Conservation (phyloP, 2,329 filamentous ascomycete genomes). For the Neurospora sp. region DNA sequence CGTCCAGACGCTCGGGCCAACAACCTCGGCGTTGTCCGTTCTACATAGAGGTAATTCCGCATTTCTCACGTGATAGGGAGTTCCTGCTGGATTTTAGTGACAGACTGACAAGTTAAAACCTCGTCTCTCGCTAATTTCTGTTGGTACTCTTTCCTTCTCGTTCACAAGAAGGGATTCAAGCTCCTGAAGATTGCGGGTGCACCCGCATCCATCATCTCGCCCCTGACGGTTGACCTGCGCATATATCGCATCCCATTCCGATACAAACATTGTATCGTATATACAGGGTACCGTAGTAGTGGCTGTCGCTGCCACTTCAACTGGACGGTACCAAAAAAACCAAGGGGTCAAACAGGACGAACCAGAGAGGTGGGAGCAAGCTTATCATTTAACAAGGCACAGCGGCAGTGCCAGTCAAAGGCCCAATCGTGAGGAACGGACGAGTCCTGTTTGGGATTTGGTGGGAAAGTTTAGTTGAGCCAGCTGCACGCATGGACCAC, state of each 20-base stretch:
- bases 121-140: background rate
- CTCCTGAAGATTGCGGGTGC: background rate
- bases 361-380: background rate
- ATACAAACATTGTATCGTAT: background rate
- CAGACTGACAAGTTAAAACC: background rate
- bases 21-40: background rate
- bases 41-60: background rate
- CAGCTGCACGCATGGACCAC: constrained; percentile 4
- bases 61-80: background rate
- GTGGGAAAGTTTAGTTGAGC: background rate
- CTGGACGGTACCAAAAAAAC: background rate
- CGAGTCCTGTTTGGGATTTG: background rate
- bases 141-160: background rate
- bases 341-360: background rate
- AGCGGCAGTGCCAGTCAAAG: background rate
- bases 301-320: background rate
- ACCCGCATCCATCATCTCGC: background rate
- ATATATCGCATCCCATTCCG: background rate
- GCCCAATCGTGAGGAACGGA: background rate
- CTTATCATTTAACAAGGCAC: background rate
- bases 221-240: background rate
- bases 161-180: background rate
- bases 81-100: background rate
- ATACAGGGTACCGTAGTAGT: background rate
- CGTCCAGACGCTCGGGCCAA: background rate